Percentiles rank a stretch among this genome's conserved stretches.
phyloP scores from a whole-genome alignment of 2,329 filamentous ascomycete species.

The Epichloe uncinata region DNA sequence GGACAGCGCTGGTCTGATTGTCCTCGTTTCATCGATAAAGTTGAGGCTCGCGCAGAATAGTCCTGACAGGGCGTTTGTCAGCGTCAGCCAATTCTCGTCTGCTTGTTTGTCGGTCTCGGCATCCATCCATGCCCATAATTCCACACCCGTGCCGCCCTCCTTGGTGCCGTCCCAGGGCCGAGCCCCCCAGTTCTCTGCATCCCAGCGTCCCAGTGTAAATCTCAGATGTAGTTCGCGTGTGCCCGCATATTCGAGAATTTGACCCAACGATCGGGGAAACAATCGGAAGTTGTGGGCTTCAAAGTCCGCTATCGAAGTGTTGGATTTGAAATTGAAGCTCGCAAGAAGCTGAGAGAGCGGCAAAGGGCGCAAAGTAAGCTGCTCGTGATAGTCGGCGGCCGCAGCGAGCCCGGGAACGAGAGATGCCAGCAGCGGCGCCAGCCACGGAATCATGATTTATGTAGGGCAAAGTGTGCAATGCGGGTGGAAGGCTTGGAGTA shows the following conservation, averaged over 20 bases:
- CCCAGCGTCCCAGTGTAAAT: constrained; percentile 88
- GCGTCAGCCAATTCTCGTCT: constrained; percentile 72
- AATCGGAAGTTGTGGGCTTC: constrained; percentile 81
- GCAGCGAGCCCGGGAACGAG: constrained; percentile 21
- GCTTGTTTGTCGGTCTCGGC: constrained; percentile 67
- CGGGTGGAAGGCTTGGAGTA: not conserved
- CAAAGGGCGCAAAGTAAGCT: constrained; percentile 56
- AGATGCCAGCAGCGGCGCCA: constrained; percentile 23
- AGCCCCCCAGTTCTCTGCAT: constrained; percentile 90
- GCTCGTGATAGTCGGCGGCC: constrained; percentile 62
- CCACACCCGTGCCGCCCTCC: constrained; percentile 90
- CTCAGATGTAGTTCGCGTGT: constrained; percentile 86
- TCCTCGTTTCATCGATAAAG: constrained; percentile 92
- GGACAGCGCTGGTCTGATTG: constrained; percentile 75
- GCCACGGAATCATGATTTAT: constrained; percentile 21
- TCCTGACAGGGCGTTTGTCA: constrained; percentile 92
- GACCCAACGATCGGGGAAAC: constrained; percentile 80
- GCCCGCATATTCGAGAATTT: constrained; percentile 86
- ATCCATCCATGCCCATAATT: constrained; percentile 96
- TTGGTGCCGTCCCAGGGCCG: constrained; percentile 78
- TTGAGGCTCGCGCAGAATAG: constrained; percentile 96
- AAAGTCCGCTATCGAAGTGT: constrained; percentile 66
- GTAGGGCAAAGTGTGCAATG: not conserved
- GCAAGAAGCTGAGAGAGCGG: constrained; percentile 71
- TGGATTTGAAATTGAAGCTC: constrained; percentile 93